phyloP scores from a whole-genome alignment of 805 yeast species.

The Zygosaccharomyces kombuchaensis region DNA sequence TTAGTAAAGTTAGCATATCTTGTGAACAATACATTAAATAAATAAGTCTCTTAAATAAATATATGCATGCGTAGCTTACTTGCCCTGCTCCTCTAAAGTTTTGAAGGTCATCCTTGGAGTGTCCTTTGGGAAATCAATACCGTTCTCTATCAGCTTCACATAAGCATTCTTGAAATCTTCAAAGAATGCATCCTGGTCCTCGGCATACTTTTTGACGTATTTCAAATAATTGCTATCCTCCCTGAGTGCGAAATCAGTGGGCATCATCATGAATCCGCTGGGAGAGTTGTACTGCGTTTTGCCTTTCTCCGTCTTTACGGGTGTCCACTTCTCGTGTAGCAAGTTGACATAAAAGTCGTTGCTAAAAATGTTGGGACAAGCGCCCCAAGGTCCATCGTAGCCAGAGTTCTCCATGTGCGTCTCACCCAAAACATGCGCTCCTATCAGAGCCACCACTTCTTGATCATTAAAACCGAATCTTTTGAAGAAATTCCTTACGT shows the following conservation, averaged over 20 bases:
- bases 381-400: conserved; percentile 89
- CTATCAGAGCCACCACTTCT: conserved; percentile 69
- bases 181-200: conserved; percentile 57
- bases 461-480: conserved; percentile 66
- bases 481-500: conserved; percentile 58
- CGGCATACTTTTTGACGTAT: conserved; percentile 66
- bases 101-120: conserved; percentile 47
- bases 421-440: conserved; percentile 75
- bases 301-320: conserved; percentile 55
- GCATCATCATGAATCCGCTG: conserved; percentile 78
- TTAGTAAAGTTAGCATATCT: no score
- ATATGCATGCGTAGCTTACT: conserved; percentile 2
- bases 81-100: conserved; percentile 66
- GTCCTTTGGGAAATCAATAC: conserved; percentile 56
- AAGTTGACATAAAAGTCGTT: conserved; percentile 67
- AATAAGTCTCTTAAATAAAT: neutral
- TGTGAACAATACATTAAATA: neutral
- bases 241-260: conserved; percentile 70
- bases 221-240: conserved; percentile 54
- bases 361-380: conserved; percentile 65
- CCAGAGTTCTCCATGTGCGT: conserved; percentile 70
- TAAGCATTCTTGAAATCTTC: conserved; percentile 63
- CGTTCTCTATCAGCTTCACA: conserved; percentile 69
- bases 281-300: conserved; percentile 61
- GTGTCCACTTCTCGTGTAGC: conserved; percentile 49